Evolutionary conservation across 2,329 filamentous ascomycete genomes (phyloP).

Genomic region (Epichloe sibirici): DNA sequence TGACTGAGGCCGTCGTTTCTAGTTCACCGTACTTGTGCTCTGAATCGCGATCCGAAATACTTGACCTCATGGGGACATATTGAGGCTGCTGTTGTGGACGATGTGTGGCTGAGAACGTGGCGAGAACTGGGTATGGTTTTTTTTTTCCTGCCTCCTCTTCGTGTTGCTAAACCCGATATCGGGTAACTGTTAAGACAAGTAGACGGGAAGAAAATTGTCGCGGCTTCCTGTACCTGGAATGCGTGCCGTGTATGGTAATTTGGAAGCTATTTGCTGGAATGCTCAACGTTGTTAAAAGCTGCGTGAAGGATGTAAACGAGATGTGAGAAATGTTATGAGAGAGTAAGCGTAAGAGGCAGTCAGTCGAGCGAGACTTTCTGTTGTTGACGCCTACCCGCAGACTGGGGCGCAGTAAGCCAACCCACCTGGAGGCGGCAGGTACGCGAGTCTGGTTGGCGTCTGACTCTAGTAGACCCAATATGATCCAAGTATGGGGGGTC

Average conservation of each 20-base stretch:
- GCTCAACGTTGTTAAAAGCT: background rate
- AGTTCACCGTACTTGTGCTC: background rate
- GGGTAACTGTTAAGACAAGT: background rate
- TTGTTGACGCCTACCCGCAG: constrained; percentile 2
- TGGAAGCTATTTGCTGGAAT: background rate
- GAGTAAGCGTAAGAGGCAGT: background rate
- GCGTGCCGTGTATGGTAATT: background rate
- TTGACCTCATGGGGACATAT: constrained; percentile 22
- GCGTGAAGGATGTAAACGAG: background rate
- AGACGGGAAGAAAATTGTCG: background rate
- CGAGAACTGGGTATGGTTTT: constrained; percentile 25
- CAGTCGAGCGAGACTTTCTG: background rate
- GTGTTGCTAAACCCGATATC: constrained; percentile 6
- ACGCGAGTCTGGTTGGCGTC: background rate
- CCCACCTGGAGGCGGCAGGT: background rate
- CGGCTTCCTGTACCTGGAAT: background rate
- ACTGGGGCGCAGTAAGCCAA: constrained; percentile 1
- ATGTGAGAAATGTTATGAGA: background rate
- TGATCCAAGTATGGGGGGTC: background rate
- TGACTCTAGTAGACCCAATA: background rate
- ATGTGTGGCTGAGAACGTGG: constrained; percentile 33
- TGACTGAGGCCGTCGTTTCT: constrained; percentile 2
- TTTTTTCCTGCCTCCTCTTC: constrained; percentile 8
- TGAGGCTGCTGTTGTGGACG: constrained; percentile 19
- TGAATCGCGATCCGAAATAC: constrained; percentile 3